Base-by-base conservation (phyloP, 208 protist species). In the Vickermania ingenoplastis region DNA sequence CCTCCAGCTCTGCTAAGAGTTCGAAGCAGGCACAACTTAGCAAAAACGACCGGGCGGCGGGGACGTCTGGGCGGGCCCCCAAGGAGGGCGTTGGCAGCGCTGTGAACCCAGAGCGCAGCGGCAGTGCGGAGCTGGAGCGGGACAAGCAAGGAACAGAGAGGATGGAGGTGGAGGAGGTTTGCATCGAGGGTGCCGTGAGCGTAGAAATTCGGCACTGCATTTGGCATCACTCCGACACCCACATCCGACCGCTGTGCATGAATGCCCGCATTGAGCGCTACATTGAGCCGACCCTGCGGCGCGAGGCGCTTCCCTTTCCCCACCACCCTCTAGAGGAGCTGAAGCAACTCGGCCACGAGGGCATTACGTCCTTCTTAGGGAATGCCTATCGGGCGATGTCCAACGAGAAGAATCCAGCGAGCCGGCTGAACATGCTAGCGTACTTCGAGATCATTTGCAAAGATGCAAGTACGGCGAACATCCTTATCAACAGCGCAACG, bases 401-500 rank as follows among this genome's bases (percentile, higher is more conserved):
- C 41, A 69, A 72, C 1, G 41, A 53, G 51, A 62, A 68, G 5
- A 48, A 52, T 29, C 27, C 31, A 0, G 59, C 61, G 48, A 65
- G 76, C 21, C 86, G 88, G 59, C 67, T 81, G 1, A 95, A 95
- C 63, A 67, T 86, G n/a, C 71, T 96, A 53, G 73, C 73, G 41
- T 97, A 94, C 77, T 89, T 96, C 64, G 83, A 92, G 57, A 71
- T 73, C 2, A 74, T 97, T 27, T 88, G 77, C 57, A 59, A 62
- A 24, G 89, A 92, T 41, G 61, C 81, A 1, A 61, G 71, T 27
- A 85, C 79, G 56, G 87, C 92, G n/a, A 92, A 91, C 41, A 68
- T 89, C 14, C 70, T 94, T 49, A 77, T 96, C 5, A 97, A 96
- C 69, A 92, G 86, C 69, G 87, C 86, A n/a, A 68, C 96, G 1